A percentile compares a stretch with the other conserved stretches of the same genome.
Evolutionary conservation across 768 basidiomycete genomes (phyloP).

Genomic region (Russula emetica): DNA sequence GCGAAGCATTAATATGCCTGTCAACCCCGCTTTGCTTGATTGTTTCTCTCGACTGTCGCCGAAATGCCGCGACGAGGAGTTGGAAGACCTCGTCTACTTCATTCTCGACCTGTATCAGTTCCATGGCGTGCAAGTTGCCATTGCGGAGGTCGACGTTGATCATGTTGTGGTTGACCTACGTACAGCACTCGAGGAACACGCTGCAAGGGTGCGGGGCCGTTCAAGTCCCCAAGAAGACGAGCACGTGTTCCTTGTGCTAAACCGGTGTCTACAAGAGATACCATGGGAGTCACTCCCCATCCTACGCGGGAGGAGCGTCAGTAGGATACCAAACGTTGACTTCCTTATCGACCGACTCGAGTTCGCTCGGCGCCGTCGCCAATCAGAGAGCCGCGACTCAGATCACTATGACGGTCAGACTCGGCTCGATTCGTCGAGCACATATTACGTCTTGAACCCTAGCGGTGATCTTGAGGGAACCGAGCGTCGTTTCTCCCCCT

Average conservation of each 20-base stretch:
- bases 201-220: conserved; percentile 37
- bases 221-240: conserved; percentile 42
- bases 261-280: conserved; percentile 81
- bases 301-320: conserved; percentile 78
- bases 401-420: conserved; percentile 42
- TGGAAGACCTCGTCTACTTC: conserved; percentile 94
- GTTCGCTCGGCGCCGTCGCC: conserved; percentile 45
- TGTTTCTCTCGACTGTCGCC: conserved; percentile 83
- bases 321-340: conserved; percentile 85
- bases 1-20: conserved; percentile 43
- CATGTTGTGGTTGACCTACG: conserved; percentile 87
- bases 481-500: conserved; percentile 74
- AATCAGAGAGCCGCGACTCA: conserved; percentile 33
- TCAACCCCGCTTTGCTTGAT: conserved; percentile 75
- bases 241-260: conserved; percentile 85
- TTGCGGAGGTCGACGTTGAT: conserved; percentile 87
- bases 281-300: conserved; percentile 96
- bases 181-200: conserved; percentile 67
- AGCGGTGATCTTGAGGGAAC: conserved; percentile 85
- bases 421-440: conserved; percentile 58
- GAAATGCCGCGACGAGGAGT: conserved; percentile 83
- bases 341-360: conserved; percentile 83
- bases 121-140: conserved; percentile 82
- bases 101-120: conserved; percentile 92
- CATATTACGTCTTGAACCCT: conserved; percentile 87